These are phyloP conservation scores for Nidula microcarpa DNA, from an alignment of 768 basidiomycete species.

Conservation along the genomic window DNA sequence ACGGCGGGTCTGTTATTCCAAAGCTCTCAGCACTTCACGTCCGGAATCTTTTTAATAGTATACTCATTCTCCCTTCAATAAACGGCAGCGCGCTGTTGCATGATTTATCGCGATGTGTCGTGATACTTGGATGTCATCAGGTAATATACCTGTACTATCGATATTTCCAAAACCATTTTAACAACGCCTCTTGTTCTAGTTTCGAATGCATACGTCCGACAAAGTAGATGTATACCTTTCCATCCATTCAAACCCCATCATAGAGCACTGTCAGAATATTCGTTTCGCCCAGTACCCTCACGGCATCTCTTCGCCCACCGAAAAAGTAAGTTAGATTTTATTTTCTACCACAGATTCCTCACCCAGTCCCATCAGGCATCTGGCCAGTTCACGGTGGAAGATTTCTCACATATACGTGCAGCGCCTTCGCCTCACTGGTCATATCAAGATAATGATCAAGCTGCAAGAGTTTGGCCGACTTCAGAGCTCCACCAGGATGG, in stretches of 20 bases:
- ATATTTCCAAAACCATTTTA: background rate
- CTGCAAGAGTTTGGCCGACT: background rate
- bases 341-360: background rate
- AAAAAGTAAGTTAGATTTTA: background rate
- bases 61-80: conserved; percentile 64
- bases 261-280: conserved; percentile 68
- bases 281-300: conserved; percentile 64
- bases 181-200: conserved; percentile 38
- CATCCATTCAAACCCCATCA: conserved; percentile 70
- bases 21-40: conserved; percentile 60
- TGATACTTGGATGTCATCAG: conserved; percentile 82
- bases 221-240: conserved; percentile 63
- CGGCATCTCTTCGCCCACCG: background rate
- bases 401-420: conserved; percentile 79
- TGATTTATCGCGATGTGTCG: conserved; percentile 53
- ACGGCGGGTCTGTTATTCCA: conserved; percentile 4
- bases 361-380: conserved; percentile 16
- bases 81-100: conserved; percentile 74
- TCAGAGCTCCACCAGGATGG: background rate
- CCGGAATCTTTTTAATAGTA: conserved; percentile 51
- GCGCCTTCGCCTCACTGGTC: conserved; percentile 82
- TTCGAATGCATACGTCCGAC: conserved; percentile 80
- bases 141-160: conserved; percentile 30
- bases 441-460: conserved; percentile 6
- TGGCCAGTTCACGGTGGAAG: conserved; percentile 57